Evolutionary conservation across 805 yeast species (phyloP), one percentile per base, ranked within the genome.

Genomic region (Alloascoidea hylecoeti): DNA sequence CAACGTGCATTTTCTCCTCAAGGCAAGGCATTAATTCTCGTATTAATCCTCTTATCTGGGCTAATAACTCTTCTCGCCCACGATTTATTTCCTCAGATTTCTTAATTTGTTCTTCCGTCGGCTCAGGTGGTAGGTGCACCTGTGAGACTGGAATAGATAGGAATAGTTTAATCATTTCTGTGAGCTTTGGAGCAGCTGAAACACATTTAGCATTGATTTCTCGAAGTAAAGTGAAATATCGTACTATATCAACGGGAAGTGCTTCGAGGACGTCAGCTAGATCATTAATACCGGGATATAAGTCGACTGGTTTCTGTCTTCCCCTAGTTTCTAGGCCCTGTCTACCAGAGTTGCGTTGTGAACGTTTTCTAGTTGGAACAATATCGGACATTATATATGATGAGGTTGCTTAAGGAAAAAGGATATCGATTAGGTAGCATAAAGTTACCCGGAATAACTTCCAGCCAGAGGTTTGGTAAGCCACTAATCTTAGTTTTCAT

Each of bases 1-100:
- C 89, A 33, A 92, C 96, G 55, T 89, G 96, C 94, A 92, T 85
- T 58, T 92, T 92, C 55, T 92, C 96, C 53, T 89, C 97, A 39
- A 89, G 59, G 43, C 95, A 83, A 1, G 97, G 96, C 63, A 89
- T 75, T 40, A 89, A 65, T 41, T 83, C 95, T 44, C 66, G 63
- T 15, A 74, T 61, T 23, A 64, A 46, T 13, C 47, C 46, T 19
- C 68, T 63, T 18, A 72, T 63, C 30, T 54, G 58, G 16, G 51
- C 44, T 33, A 54, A 52, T 19, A 49, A 41, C 39, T 48, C 39
- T 39, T 53, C 55, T 13, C 57, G 49, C 35, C 47, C 48, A 52
- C 49, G 38, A 37, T 40, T 40, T n/a, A 38, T 34, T 17, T 34
- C 38, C 30, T 35, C 16, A 27, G 38, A 9, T 19, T 32, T 14